Conservation (phyloP, 352 stramenopile species). For the Globisporangium yorkense region DNA sequence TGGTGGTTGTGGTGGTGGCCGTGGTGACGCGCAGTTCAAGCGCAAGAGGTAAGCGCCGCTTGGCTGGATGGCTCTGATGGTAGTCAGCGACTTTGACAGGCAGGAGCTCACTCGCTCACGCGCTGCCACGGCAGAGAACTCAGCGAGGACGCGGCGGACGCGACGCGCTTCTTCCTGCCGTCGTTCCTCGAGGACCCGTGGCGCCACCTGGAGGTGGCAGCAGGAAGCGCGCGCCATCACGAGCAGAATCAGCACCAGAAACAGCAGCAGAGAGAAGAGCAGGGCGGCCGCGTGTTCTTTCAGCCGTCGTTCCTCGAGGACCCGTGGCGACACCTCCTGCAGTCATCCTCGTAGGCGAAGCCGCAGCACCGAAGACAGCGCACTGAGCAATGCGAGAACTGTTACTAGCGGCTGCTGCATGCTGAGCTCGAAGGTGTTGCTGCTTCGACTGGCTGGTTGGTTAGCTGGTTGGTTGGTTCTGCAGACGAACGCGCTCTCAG, state of each 20-base stretch:
- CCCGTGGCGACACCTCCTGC: constrained; percentile 31
- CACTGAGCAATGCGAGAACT: too few relatives aligned
- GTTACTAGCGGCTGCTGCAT: too few relatives aligned
- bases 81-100: too few relatives aligned
- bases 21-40: constrained; percentile 24
- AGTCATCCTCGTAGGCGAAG: not conserved
- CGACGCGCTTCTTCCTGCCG: constrained; percentile 50
- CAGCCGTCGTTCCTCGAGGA: constrained; percentile 64
- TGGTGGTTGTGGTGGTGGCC: constrained; percentile 6
- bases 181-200: constrained; percentile 70
- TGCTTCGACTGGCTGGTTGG: too few relatives aligned
- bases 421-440: too few relatives aligned
- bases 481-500: not conserved
- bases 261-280: constrained; percentile 2
- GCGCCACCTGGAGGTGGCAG: constrained; percentile 24
- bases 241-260: constrained; percentile 5
- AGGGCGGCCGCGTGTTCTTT: constrained; percentile 50
- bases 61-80: too few relatives aligned
- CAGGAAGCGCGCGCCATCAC: not conserved
- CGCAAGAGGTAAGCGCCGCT: constrained; percentile 30
- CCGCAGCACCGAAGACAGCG: too few relatives aligned
- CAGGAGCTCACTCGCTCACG: not conserved
- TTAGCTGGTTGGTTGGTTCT: not conserved
- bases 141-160: constrained; percentile 36
- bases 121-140: constrained; percentile 14